Conservation (phyloP, 2,329 filamentous ascomycete genomes). For the Exophiala alcalophila region DNA sequence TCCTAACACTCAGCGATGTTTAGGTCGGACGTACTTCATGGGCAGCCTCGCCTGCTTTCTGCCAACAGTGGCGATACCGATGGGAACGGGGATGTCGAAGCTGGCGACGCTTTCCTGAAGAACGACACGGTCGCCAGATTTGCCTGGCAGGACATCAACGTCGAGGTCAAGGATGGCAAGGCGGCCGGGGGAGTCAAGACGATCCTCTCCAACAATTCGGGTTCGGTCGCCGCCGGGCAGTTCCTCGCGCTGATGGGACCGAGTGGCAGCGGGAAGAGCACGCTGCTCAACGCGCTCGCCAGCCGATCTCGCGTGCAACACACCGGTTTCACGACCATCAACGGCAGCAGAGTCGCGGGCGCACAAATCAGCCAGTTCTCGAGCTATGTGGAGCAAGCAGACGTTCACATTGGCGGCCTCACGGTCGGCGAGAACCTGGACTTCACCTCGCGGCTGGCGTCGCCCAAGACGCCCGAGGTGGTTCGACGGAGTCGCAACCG, state of each 20-base stretch:
- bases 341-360: slow-evolving; percentile 61
- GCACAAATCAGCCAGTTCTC: slow-evolving; percentile 62
- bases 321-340: slow-evolving; percentile 53
- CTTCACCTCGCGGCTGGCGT: slow-evolving; percentile 69
- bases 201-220: slow-evolving; percentile 61
- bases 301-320: slow-evolving; percentile 55
- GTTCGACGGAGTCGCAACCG: slow-evolving; percentile 64
- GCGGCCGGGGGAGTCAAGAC: slow-evolving; percentile 63
- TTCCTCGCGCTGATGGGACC: slow-evolving; percentile 80
- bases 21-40: no score
- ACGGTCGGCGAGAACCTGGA: slow-evolving; percentile 76
- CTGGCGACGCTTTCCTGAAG: no score
- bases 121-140: slow-evolving; percentile 65
- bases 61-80: no score
- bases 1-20: no score
- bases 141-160: slow-evolving; percentile 64
- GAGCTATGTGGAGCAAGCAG: slow-evolving; percentile 83
- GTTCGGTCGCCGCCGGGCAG: slow-evolving; percentile 61
- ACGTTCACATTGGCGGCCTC: slow-evolving; percentile 75
- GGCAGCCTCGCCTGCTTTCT: no score
- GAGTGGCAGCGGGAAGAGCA: slow-evolving; percentile 73
- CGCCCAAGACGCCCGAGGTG: slow-evolving; percentile 52
- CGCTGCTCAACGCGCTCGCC: slow-evolving; percentile 77
- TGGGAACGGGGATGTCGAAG: no score
- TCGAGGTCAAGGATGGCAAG: slow-evolving; percentile 68